Base-by-base conservation (phyloP, 2,329 filamentous ascomycete species). In the Colletotrichum truncatum region DNA sequence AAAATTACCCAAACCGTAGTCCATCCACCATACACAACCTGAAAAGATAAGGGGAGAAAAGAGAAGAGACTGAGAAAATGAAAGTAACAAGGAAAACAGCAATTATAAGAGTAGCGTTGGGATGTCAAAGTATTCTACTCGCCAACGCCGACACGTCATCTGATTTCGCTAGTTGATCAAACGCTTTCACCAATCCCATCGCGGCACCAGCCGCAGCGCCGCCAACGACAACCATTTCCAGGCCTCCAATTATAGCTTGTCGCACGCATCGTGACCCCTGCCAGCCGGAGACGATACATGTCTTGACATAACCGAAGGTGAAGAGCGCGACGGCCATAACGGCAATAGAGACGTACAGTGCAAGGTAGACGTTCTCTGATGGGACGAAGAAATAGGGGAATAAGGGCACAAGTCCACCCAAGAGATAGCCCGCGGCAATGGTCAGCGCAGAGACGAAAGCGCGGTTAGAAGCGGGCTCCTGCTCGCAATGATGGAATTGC, bases 341-440 rank as follows among this genome's bases (percentile, higher is more conserved):
- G 4, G 74, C 82, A 25, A 90, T 82, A 23, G 87, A 90, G 64
- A 87, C 85, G 34, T 84, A 81, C 53, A 94, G 77, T 0, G 84
- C 85, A n/a, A 80, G 71, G 23, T 75, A 73, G 7, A 85, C 79
- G 21, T 75, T 73, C 12, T 70, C 64, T 21, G 61, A 45, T 36
- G 61, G 56, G 73, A 86, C 80, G 68, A 90, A 81, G 68, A 93
- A 89, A 77, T 93, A 93, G 0, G 91, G 91, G 41, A 91, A 76
- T 71, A 93, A 83, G 12, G 91, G 90, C n/a, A 93, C 84, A 57
- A 92, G 80, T 0, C 91, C 91, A 18, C 91, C 91, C 21, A 92
- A 75, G 55, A 93, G 89, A 74, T 93, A 93, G 34, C 89, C 89
- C 14, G 88, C 71, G 0, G 89, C 88, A 71, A 93, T 90, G 8